These are phyloP conservation scores for Smallanthus sonchifolius DNA, from an alignment of 129 eudicot species.

Conservation along the genomic window DNA sequence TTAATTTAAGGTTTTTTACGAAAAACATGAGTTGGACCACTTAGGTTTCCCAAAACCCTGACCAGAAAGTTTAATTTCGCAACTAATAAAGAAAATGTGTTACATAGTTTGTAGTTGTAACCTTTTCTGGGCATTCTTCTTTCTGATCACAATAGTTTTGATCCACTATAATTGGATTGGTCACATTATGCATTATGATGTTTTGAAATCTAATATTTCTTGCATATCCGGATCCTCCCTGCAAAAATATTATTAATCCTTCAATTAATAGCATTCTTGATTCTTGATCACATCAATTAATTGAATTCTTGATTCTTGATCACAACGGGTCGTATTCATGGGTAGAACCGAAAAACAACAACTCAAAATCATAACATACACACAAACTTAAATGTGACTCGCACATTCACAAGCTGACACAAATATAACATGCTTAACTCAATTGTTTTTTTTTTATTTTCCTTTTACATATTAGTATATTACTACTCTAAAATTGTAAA, in stretches of 20 bases:
- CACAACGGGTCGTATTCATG: background rate
- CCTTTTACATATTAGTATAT: background rate
- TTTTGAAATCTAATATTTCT: constrained; percentile 62
- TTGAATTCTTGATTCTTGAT: background rate
- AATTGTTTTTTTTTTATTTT: too few species aligned
- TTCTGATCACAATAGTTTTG: constrained; percentile 75
- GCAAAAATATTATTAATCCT: background rate
- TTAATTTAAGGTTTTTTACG: too few species aligned
- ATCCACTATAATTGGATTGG: constrained; percentile 72
- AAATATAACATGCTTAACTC: too few species aligned
- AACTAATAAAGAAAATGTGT: background rate
- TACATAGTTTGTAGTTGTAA: constrained; percentile 5
- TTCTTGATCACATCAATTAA: background rate
- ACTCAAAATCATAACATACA: background rate
- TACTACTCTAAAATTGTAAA: background rate
- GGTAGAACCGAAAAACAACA: background rate
- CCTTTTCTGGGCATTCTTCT: constrained; percentile 56
- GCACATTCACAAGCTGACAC: background rate
- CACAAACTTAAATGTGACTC: background rate
- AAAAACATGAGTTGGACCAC: too few species aligned
- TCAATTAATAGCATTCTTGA: background rate
- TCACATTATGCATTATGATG: constrained; percentile 62
- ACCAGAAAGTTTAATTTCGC: too few species aligned
- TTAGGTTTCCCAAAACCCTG: too few species aligned
- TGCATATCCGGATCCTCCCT: constrained; percentile 90